Percentiles rank a stretch among this genome's conserved stretches.
Conservation (phyloP, 23 red algal genomes). For the Chondrus crispus region DNA sequence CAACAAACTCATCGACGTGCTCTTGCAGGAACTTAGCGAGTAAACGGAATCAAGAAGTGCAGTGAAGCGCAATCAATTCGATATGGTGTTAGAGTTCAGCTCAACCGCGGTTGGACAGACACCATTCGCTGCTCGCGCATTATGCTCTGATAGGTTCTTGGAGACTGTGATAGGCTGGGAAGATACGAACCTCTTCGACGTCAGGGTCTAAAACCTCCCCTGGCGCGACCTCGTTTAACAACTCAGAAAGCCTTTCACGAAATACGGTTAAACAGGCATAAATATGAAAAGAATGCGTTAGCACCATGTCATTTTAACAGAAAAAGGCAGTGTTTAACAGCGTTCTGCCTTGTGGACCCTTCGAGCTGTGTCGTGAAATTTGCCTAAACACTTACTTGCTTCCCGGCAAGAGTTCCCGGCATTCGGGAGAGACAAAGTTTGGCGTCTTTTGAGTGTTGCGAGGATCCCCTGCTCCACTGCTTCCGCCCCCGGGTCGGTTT, state of each 20-base stretch:
- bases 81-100: no score
- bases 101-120: no score
- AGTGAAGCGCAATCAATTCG: no score
- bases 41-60: not conserved
- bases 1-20: conserved; percentile 96
- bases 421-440: not conserved
- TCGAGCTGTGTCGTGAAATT: no score
- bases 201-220: conserved; percentile 75
- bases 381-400: not conserved
- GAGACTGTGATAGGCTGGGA: not conserved
- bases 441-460: not conserved
- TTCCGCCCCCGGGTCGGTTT: not conserved
- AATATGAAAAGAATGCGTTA: no score
- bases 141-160: not conserved
- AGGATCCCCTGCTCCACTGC: not conserved
- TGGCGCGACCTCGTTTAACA: conserved; percentile 83
- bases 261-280: no score
- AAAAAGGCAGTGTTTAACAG: no score
- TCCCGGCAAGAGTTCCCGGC: not conserved
- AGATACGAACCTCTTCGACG: conserved; percentile 70
- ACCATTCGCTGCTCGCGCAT: not conserved
- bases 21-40: conserved; percentile 78
- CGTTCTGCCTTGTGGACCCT: no score
- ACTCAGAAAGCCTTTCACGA: conserved; percentile 43
- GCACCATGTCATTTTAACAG: no score